These are phyloP conservation scores for Adansonia rubrostipa DNA, from an alignment of 441 rosid species.

Conservation along the genomic window DNA sequence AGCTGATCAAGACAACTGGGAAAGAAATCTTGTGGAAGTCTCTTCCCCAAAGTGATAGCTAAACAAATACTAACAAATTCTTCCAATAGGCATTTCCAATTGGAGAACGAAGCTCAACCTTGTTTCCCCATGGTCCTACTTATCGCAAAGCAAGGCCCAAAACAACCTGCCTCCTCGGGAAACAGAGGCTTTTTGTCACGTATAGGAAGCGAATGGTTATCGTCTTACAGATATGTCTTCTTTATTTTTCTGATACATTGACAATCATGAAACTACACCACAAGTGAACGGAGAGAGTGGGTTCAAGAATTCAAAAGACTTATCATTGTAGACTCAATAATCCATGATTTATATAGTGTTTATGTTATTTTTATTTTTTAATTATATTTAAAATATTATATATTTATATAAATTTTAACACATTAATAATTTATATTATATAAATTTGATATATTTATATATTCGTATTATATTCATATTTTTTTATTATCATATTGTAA, in stretches of 20 bases:
- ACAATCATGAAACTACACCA: background rate
- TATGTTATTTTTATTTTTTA: no score
- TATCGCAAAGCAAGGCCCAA: conserved; percentile 11
- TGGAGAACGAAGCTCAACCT: background rate
- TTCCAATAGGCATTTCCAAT: background rate
- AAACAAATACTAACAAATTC: background rate
- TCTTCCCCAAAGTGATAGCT: background rate
- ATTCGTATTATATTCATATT: no score
- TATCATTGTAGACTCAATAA: no score
- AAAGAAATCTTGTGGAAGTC: background rate
- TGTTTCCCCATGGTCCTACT: conserved; percentile 19
- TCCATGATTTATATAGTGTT: no score
- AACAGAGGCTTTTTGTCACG: background rate
- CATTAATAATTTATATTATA: no score
- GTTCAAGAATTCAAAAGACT: background rate
- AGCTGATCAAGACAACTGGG: background rate
- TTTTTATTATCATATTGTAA: no score
- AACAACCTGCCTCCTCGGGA: background rate
- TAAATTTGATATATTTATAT: no score
- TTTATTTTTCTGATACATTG: background rate
- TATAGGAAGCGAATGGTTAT: background rate
- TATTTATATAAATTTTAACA: no score
- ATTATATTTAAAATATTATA: no score
- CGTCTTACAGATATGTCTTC: background rate
- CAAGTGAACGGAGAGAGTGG: background rate